A percentile compares a stretch with the other conserved stretches of the same genome.
phyloP scores from a whole-genome alignment of 2,329 filamentous ascomycete species.

The Diplodia sapinea region DNA sequence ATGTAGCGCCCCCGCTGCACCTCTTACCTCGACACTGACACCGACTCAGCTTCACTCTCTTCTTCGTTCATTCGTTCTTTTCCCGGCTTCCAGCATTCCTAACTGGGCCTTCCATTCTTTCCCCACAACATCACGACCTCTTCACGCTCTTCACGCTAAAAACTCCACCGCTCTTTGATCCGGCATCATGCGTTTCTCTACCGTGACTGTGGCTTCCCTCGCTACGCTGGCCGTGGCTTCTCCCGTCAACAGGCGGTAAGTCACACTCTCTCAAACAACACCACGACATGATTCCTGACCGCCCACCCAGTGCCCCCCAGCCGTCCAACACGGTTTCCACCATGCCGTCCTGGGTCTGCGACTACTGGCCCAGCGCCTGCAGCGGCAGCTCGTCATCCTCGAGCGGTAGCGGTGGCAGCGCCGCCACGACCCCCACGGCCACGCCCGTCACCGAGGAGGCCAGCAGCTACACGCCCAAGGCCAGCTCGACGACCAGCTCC shows the following conservation, averaged over 20 bases:
- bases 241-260: conserved; percentile 5
- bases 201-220: background rate
- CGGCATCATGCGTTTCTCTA: conserved; percentile 13
- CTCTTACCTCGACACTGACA: background rate
- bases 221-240: conserved; percentile 12
- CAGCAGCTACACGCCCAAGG: background rate
- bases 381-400: background rate
- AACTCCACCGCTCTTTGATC: background rate
- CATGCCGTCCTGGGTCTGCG: background rate
- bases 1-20: background rate
- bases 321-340: background rate
- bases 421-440: background rate
- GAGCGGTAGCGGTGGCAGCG: background rate
- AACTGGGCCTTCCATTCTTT: conserved; percentile 4
- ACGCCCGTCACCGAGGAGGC: background rate
- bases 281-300: background rate
- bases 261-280: background rate
- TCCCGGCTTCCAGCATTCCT: background rate
- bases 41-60: background rate
- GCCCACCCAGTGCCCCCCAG: background rate
- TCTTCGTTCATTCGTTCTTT: background rate
- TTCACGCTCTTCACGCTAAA: no score
- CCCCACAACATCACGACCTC: background rate
- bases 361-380: background rate
- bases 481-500: background rate